These are phyloP conservation scores for Neltuma alba DNA, from an alignment of 306 rosid species.

Conservation along the genomic window DNA sequence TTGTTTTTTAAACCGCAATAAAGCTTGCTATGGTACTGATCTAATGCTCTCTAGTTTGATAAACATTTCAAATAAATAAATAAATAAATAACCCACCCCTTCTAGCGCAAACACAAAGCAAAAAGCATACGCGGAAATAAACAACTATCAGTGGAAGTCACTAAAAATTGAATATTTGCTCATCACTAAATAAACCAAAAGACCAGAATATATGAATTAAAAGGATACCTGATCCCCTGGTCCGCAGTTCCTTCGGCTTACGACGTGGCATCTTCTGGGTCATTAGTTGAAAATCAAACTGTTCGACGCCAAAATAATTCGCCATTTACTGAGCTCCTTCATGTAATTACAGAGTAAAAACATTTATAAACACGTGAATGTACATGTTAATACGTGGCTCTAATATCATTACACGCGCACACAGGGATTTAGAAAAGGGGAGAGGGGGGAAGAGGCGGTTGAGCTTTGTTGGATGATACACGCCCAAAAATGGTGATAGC, in stretches of 20 bases:
- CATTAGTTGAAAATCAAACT: constrained; percentile 31
- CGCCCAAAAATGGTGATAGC: too few relatives aligned
- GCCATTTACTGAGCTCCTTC: background rate
- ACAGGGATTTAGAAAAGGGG: too few relatives aligned
- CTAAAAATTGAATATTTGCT: constrained; percentile 19
- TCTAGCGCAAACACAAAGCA: constrained; percentile 30
- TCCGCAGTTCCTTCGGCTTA: constrained; percentile 30
- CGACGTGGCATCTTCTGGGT: constrained; percentile 37
- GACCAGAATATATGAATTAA: constrained; percentile 8
- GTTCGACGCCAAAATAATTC: background rate
- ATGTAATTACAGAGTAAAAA: background rate
- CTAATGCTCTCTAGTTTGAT: background rate
- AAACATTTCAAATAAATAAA: too few relatives aligned
- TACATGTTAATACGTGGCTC: too few relatives aligned
- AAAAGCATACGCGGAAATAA: background rate
- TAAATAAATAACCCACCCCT: background rate
- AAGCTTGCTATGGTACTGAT: background rate
- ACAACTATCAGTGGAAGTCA: constrained; percentile 37
- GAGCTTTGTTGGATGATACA: too few relatives aligned
- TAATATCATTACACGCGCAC: too few relatives aligned
- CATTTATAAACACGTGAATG: too few relatives aligned
- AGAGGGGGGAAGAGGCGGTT: too few relatives aligned
- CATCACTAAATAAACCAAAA: constrained; percentile 18
- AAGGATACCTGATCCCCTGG: constrained; percentile 28
- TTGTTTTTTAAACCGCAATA: background rate